Evolutionary conservation across 2,329 filamentous ascomycete species (phyloP), one percentile per base, ranked within the genome.

Genomic region (Fusarium hostae): DNA sequence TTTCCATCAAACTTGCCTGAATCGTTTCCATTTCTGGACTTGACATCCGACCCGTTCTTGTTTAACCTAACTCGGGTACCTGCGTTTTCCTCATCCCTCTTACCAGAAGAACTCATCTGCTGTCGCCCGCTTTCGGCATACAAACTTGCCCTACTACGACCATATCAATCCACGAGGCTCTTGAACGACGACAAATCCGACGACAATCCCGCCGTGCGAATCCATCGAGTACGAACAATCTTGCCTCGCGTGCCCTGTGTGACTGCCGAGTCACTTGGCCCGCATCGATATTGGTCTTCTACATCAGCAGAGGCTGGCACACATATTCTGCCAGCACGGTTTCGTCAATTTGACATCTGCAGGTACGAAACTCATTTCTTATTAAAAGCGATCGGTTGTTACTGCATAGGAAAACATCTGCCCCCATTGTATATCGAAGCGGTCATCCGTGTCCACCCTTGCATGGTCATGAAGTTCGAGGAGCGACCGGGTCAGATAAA

Each of bases 121-220:
- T 58, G 67, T 61, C 65, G 47, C 71, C 77, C 77, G 63, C 35
- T 37, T 35, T 59, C 41, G 66, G 66, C 51, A 60, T 69, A 73
- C 71, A 74, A 75, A 74, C 75, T 70, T 75, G 70, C 70, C 70
- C 72, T 63, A 47, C 44, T 54, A 59, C 69, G 59, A 60, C 20
- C 39, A 44, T 37, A 69, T 72, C 72, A 66, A 60, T 50, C 72
- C 52, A 55, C 68, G 44, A 73, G 60, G 45, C 47, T 51, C 16
- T 63, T 55, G 59, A 64, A 54, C 63, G 43, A 73, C 66, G 26
- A 64, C 68, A 22, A 64, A 22, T 15, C 32, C 48, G 51, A 59
- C 62, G 48, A 67, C 37, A 39, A 60, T 37, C 55, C 50, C 35
- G 41, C 56, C 20, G 28, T 45, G 41, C 58, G 44, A 58, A 44